A percentile compares a stretch with the other conserved stretches of the same genome.
Conservation (phyloP, 495 filamentous ascomycete genomes). For the Podospora comata region DNA sequence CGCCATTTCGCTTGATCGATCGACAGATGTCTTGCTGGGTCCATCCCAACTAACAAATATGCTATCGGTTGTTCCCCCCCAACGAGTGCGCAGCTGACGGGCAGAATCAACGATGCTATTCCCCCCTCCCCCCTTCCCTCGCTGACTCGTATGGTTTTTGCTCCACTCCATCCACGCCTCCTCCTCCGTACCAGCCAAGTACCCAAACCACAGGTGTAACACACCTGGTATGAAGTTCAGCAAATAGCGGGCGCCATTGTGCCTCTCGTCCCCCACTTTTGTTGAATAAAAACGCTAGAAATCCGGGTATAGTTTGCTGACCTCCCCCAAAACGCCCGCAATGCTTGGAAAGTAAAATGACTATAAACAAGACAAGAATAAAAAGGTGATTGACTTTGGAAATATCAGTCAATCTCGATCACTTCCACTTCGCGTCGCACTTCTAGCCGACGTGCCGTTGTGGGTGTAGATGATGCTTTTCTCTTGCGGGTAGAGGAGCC, state of each 20-base stretch:
- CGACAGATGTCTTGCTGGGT: background rate
- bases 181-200: background rate
- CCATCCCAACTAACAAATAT: background rate
- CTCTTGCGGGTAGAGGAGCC: background rate
- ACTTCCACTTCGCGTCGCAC: slow-evolving; percentile 21
- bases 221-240: background rate
- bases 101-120: background rate
- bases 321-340: background rate
- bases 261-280: background rate
- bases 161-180: too few species aligned
- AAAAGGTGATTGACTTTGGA: background rate
- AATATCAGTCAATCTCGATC: slow-evolving; percentile 23
- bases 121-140: too few species aligned
- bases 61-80: background rate
- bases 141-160: too few species aligned
- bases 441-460: background rate
- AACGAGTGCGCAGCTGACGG: too few species aligned
- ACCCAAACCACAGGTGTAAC: background rate
- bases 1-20: too few species aligned
- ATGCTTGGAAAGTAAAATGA: background rate
- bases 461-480: slow-evolving; percentile 1
- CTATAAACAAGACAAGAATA: background rate
- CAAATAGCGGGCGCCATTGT: background rate
- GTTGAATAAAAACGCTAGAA: background rate
- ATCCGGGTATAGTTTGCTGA: background rate